These are phyloP conservation scores for Poa pratensis DNA, from an alignment of 176 grass and related monocot genomes.

Conservation along the genomic window DNA sequence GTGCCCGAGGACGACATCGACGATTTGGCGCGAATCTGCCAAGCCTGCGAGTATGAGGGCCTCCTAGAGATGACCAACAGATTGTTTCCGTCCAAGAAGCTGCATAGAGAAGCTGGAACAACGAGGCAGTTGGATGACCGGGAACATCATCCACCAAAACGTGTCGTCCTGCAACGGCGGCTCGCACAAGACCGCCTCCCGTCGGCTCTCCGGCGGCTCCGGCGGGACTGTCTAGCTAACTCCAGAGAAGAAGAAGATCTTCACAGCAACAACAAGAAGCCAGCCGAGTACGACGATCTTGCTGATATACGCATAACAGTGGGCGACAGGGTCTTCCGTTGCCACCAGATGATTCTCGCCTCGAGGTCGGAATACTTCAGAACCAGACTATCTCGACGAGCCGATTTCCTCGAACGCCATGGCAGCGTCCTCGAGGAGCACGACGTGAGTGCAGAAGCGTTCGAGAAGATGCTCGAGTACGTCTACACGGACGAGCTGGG, in stretches of 20 bases:
- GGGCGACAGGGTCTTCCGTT: constrained; percentile 65
- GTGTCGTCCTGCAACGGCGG: constrained; percentile 65
- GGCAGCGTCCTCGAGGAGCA: constrained; percentile 61
- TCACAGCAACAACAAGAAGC: constrained; percentile 16
- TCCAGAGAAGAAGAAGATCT: constrained; percentile 38
- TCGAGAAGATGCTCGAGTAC: constrained; percentile 87
- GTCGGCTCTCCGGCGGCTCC: constrained; percentile 52
- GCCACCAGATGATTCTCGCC: constrained; percentile 86
- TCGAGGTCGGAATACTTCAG: constrained; percentile 86
- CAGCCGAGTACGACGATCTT: constrained; percentile 42
- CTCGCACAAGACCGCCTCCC: constrained; percentile 73
- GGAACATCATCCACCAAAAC: constrained; percentile 47
- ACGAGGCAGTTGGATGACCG: constrained; percentile 38
- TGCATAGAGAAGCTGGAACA: constrained; percentile 52
- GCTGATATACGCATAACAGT: constrained; percentile 81
- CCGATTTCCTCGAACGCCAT: constrained; percentile 69
- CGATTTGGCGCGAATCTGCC: constrained; percentile 61
- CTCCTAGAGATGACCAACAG: constrained; percentile 23
- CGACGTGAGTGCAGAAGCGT: constrained; percentile 78
- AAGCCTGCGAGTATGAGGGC: constrained; percentile 67
- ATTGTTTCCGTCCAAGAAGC: constrained; percentile 45
- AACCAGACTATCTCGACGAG: constrained; percentile 71
- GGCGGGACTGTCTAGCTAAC: constrained; percentile 59
- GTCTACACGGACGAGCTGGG: constrained; percentile 84
- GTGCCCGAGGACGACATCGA: constrained; percentile 72